Evolutionary conservation across 805 yeast genomes (phyloP).

Genomic region (Saturnispora dispora): DNA sequence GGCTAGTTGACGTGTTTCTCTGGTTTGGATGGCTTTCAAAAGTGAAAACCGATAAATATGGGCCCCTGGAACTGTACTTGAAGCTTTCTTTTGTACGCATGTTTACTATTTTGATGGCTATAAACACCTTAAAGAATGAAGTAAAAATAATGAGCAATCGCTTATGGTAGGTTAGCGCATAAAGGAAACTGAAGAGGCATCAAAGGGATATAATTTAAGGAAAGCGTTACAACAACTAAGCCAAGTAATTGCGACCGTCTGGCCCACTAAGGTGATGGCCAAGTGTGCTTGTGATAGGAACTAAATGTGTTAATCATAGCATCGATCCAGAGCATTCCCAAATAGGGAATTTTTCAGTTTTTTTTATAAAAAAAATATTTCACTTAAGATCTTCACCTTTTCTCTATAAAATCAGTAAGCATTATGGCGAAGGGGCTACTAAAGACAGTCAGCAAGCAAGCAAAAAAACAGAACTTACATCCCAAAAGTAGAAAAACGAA

Average conservation of each 20-base stretch:
- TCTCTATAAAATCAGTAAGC: neutral
- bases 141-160: neutral
- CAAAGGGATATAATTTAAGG: neutral
- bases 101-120: neutral
- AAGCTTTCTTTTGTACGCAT: neutral
- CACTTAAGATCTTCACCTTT: neutral
- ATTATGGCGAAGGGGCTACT: slow-evolving; percentile 54
- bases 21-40: neutral
- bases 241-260: neutral
- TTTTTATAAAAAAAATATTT: neutral
- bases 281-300: neutral
- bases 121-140: neutral
- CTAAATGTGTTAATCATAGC: neutral
- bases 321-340: neutral
- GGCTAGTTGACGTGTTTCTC: too few species aligned
- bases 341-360: neutral
- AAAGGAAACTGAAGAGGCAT: neutral
- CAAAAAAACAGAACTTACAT: slow-evolving; percentile 52
- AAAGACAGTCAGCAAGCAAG: slow-evolving; percentile 49
- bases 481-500: slow-evolving; percentile 86
- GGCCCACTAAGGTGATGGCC: neutral
- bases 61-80: neutral
- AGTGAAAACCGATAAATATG: neutral
- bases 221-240: neutral
- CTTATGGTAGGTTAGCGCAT: neutral